Conservation (phyloP, 1,284 basidiomycete genomes). For the Rhodotorula sp. region DNA sequence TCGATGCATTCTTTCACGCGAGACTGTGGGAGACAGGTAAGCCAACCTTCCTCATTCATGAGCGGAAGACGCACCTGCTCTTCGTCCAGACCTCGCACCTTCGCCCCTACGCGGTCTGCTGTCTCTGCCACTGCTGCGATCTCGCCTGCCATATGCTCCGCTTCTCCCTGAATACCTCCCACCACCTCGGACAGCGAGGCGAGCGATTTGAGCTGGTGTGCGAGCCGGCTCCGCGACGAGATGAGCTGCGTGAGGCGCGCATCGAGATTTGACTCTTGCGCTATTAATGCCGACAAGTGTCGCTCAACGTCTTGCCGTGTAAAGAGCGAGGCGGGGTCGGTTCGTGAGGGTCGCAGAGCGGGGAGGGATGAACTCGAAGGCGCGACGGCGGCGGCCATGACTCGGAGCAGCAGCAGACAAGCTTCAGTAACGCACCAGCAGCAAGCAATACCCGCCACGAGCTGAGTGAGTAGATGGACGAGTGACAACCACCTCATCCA, state of each 20-base stretch:
- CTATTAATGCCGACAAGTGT: constrained; percentile 14
- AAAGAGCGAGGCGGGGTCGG: constrained; percentile 20
- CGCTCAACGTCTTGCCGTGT: constrained; percentile 26
- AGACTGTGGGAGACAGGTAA: constrained; percentile 48
- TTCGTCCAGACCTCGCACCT: constrained; percentile 81
- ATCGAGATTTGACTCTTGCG: constrained; percentile 40
- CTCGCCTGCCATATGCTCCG: constrained; percentile 35
- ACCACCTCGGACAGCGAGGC: constrained; percentile 40
- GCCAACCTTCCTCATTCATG: constrained; percentile 50
- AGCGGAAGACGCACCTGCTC: constrained; percentile 61
- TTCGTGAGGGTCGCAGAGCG: not conserved
- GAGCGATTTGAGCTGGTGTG: constrained; percentile 38
- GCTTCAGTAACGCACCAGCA: no score
- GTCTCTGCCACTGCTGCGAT: constrained; percentile 42
- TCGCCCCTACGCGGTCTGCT: constrained; percentile 83
- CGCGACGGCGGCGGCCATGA: not conserved
- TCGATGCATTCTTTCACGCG: constrained; percentile 45
- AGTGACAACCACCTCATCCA: no score
- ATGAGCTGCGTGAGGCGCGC: constrained; percentile 32
- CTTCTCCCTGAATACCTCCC: constrained; percentile 40
- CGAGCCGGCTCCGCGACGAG: constrained; percentile 24
- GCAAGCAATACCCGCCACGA: no score
- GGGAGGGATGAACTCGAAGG: not conserved
- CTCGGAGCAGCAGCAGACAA: not conserved
- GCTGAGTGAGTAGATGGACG: no score